phyloP scores from a whole-genome alignment of 768 basidiomycete genomes.

The Boletellus sp. region DNA sequence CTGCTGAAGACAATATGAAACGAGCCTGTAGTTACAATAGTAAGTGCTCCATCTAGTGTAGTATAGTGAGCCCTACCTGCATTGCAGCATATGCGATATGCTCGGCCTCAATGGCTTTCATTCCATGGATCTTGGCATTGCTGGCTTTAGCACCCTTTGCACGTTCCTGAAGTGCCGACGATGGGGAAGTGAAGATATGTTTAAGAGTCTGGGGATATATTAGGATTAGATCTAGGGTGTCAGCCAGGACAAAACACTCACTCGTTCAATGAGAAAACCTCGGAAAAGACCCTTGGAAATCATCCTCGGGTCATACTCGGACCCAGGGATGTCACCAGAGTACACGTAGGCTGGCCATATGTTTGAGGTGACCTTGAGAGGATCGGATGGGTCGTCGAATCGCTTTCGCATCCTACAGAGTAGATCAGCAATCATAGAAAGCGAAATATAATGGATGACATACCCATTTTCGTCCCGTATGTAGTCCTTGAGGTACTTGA shows the following conservation, averaged over 20 bases:
- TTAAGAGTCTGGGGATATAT: background rate
- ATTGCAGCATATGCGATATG: background rate
- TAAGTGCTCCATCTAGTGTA: too few species aligned
- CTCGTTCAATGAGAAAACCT: background rate
- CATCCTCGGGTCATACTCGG: background rate
- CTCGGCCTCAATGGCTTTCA: background rate
- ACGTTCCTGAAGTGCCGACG: background rate
- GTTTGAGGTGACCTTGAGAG: background rate
- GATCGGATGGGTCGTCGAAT: background rate
- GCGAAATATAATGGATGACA: too few species aligned
- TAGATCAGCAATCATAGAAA: too few species aligned
- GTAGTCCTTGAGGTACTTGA: background rate
- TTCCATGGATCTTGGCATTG: background rate
- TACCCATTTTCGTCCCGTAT: too few species aligned
- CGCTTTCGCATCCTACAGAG: background rate
- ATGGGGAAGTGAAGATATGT: background rate
- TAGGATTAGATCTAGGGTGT: too few species aligned
- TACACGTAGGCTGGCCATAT: background rate
- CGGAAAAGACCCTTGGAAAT: background rate
- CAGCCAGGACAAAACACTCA: too few species aligned
- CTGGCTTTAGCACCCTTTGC: background rate
- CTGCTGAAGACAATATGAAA: background rate
- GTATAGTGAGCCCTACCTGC: too few species aligned
- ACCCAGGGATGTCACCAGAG: background rate
- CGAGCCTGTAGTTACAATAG: background rate